A percentile compares a stretch with the other conserved stretches of the same genome.
These are phyloP conservation scores for Neospora caninum DNA, from an alignment of 169 alveolate genomes.

Conservation along the genomic window DNA sequence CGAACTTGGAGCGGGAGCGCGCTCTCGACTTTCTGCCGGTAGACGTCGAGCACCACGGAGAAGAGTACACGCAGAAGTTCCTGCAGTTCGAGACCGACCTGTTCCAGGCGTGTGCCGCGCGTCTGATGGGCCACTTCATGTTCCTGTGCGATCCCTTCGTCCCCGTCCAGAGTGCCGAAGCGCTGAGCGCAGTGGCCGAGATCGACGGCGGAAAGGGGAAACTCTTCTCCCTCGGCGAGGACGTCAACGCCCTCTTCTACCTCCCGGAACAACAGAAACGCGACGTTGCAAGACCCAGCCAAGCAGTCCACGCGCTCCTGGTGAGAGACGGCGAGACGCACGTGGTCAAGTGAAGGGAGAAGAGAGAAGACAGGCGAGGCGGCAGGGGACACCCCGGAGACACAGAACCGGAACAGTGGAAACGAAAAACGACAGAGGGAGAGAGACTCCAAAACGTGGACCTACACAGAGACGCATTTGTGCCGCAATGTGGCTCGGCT, in stretches of 20 bases:
- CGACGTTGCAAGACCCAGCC: conserved; percentile 3
- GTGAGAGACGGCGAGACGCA: neutral
- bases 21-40: conserved; percentile 67
- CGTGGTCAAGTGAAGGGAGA: too few species aligned
- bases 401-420: too few species aligned
- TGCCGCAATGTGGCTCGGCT: too few species aligned
- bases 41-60: conserved; percentile 66
- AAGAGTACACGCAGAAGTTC: conserved; percentile 9
- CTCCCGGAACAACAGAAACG: conserved; percentile 37
- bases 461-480: too few species aligned
- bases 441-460: too few species aligned
- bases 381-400: too few species aligned
- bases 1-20: conserved; percentile 27
- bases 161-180: conserved; percentile 55
- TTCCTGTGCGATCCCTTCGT: conserved; percentile 62
- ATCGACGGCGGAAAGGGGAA: conserved; percentile 60
- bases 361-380: too few species aligned
- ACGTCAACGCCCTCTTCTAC: conserved; percentile 69
- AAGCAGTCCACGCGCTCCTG: conserved; percentile 34
- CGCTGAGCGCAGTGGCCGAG: conserved; percentile 17
- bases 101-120: conserved; percentile 51
- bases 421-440: too few species aligned
- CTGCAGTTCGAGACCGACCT: conserved; percentile 31
- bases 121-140: conserved; percentile 67
- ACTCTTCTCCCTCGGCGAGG: conserved; percentile 67